Evolutionary conservation across 2,329 filamentous ascomycete species (phyloP).

Genomic region (Chalaropsis thielavioides): DNA sequence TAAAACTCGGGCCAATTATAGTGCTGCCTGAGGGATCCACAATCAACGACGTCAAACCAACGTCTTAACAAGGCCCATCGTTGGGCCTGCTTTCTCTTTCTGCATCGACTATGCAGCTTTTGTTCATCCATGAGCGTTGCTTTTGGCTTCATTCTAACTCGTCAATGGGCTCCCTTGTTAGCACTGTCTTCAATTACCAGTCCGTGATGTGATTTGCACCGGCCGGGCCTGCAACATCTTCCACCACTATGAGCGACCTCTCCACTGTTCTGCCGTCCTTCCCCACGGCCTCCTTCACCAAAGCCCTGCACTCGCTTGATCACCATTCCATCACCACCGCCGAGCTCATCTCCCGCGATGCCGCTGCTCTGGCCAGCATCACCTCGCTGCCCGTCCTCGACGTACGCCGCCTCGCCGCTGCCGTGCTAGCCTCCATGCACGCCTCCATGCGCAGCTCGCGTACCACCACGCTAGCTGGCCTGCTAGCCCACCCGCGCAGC

Average conservation of each 20-base stretch:
- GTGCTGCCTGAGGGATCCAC: conserved; percentile 2
- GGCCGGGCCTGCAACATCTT: neutral
- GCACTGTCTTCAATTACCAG: neutral
- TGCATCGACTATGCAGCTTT: neutral
- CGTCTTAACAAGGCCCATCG: neutral
- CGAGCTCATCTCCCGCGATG: conserved; percentile 75
- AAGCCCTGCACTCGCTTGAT: conserved; percentile 69
- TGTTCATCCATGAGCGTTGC: neutral
- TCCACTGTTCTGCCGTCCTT: conserved; percentile 70
- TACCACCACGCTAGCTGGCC: neutral
- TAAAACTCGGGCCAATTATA: conserved; percentile 8
- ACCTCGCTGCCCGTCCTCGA: conserved; percentile 70
- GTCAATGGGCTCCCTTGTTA: neutral
- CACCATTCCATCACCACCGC: conserved; percentile 60
- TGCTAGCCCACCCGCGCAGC: neutral
- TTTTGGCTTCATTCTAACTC: neutral
- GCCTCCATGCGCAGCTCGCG: conserved; percentile 34
- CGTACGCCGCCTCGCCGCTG: conserved; percentile 56
- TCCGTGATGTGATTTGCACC: neutral
- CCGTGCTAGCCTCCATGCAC: conserved; percentile 53
- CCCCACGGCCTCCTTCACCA: conserved; percentile 47
- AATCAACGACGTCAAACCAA: conserved; percentile 14
- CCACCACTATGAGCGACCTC: conserved; percentile 68
- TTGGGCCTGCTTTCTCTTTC: neutral
- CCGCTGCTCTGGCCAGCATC: conserved; percentile 69